A percentile compares a stretch with the other conserved stretches of the same genome.
Evolutionary conservation across 2,329 filamentous ascomycete genomes (phyloP).

Genomic region (Leptographium galeiforme): DNA sequence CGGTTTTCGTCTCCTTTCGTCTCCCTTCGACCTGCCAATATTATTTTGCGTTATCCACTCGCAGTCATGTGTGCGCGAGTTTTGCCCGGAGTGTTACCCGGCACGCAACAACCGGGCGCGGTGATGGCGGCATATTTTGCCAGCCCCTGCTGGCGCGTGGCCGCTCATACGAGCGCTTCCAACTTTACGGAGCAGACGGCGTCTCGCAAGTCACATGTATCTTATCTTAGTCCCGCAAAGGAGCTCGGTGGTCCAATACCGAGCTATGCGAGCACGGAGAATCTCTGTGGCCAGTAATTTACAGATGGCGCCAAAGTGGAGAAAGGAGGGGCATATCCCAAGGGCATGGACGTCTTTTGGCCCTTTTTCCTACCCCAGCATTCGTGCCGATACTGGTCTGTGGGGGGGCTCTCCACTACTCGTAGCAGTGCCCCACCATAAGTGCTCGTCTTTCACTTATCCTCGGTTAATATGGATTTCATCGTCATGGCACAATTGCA

Average conservation of each 20-base stretch:
- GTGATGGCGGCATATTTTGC: too few relatives aligned
- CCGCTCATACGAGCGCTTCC: too few relatives aligned
- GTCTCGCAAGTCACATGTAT: not conserved
- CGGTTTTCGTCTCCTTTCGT: too few relatives aligned
- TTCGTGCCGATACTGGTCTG: not conserved
- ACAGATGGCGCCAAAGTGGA: not conserved
- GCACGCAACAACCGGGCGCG: too few relatives aligned
- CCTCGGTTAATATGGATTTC: not conserved
- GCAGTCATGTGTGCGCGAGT: too few relatives aligned
- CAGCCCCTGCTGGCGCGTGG: too few relatives aligned
- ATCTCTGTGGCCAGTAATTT: not conserved
- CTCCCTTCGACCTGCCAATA: too few relatives aligned
- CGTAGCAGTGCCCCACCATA: not conserved
- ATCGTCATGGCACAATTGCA: not conserved
- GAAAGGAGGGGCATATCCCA: not conserved
- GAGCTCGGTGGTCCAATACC: not conserved
- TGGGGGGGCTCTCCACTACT: not conserved
- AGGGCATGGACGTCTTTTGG: not conserved
- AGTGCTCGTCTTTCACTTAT: not conserved
- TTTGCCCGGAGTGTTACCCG: too few relatives aligned
- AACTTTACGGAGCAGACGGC: not conserved
- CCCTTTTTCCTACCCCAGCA: not conserved
- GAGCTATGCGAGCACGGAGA: not conserved
- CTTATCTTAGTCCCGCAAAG: not conserved
- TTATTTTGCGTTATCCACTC: too few relatives aligned